Conservation (phyloP, 441 rosid genomes). For the Daphne laureola region DNA sequence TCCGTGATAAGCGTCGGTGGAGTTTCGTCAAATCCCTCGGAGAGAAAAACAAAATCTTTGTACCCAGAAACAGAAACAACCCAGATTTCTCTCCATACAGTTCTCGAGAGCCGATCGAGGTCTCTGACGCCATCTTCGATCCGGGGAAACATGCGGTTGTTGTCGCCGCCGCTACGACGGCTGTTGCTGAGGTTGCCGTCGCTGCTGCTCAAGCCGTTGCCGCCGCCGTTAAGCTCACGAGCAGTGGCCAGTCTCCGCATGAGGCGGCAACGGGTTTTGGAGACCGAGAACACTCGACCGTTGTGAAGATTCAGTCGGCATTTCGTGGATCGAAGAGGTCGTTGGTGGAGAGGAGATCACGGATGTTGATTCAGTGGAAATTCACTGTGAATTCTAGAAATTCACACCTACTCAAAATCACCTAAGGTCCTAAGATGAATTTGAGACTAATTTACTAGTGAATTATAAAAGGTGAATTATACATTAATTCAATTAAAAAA, state of each 20-base stretch:
- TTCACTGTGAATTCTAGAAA: too few relatives aligned
- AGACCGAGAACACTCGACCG: slow-evolving; percentile 40
- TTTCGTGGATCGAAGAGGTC: slow-evolving; percentile 96
- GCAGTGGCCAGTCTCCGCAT: slow-evolving; percentile 52
- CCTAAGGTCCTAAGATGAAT: too few relatives aligned
- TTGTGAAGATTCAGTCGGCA: slow-evolving; percentile 69
- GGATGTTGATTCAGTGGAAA: too few relatives aligned
- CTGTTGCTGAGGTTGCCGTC: slow-evolving; percentile 66
- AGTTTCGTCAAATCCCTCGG: slow-evolving; percentile 69
- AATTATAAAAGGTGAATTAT: too few relatives aligned
- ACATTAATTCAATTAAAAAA: too few relatives aligned
- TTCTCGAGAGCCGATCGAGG: neutral
- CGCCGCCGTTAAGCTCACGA: slow-evolving; percentile 56
- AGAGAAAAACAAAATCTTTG: slow-evolving; percentile 25
- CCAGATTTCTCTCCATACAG: slow-evolving; percentile 5
- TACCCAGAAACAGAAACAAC: slow-evolving; percentile 4
- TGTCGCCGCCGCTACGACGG: slow-evolving; percentile 76
- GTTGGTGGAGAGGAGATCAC: too few relatives aligned
- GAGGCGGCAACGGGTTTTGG: slow-evolving; percentile 16
- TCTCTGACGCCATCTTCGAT: slow-evolving; percentile 18
- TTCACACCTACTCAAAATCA: too few relatives aligned
- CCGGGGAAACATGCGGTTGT: slow-evolving; percentile 55
- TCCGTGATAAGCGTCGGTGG: slow-evolving; percentile 66
- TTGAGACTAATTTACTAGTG: too few relatives aligned
- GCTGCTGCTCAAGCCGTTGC: slow-evolving; percentile 74